Evolutionary conservation across 176 grass and related monocot genomes (phyloP).

Genomic region (Oryza brachyantha): DNA sequence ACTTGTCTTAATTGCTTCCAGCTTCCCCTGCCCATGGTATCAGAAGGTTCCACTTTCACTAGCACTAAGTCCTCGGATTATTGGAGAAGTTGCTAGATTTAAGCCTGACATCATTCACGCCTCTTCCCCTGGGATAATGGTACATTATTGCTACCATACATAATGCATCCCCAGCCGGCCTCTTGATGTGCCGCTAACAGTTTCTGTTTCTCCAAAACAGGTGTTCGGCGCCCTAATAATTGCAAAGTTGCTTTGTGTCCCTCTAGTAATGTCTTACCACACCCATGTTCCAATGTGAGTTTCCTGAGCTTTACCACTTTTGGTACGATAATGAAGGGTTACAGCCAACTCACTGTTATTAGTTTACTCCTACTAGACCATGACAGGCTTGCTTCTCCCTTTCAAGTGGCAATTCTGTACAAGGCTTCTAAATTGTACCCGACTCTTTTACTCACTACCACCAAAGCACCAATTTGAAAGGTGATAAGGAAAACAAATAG

Average conservation of each 20-base stretch:
- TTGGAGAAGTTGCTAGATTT: conserved; percentile 77
- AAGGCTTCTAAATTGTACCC: neutral
- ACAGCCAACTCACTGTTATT: neutral
- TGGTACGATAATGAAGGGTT: neutral
- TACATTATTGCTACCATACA: neutral
- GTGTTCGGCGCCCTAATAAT: conserved; percentile 84
- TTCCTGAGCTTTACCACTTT: neutral
- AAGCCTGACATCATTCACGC: conserved; percentile 97
- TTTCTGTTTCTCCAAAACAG: conserved; percentile 29
- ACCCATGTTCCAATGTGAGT: conserved; percentile 88
- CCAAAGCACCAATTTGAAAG: neutral
- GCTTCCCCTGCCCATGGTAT: conserved; percentile 92
- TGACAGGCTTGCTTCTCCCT: neutral
- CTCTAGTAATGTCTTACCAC: conserved; percentile 86
- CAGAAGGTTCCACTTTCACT: conserved; percentile 86
- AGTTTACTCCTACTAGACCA: neutral
- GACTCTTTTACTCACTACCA: neutral
- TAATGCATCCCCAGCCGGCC: neutral
- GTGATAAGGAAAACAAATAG: neutral
- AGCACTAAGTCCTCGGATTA: conserved; percentile 92
- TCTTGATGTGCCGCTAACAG: neutral
- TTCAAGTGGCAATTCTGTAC: neutral
- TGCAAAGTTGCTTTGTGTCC: conserved; percentile 80
- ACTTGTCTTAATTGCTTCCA: conserved; percentile 1
- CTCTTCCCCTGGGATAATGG: conserved; percentile 93